Evolutionary conservation across 768 basidiomycete genomes (phyloP).

Genomic region (Lepiota venenata): DNA sequence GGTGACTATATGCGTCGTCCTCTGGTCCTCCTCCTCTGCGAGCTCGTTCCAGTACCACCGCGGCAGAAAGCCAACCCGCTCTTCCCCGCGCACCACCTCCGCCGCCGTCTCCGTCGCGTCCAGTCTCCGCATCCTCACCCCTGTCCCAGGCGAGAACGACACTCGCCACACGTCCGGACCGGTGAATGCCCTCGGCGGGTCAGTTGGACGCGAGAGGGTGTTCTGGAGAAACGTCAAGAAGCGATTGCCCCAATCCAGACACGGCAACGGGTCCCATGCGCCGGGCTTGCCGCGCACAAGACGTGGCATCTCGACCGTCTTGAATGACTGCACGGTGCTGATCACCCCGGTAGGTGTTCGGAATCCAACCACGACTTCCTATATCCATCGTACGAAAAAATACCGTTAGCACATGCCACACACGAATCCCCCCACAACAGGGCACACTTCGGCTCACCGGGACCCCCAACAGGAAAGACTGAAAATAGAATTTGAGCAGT

Average conservation of each 20-base stretch:
- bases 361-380: conserved; percentile 89
- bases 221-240: conserved; percentile 56
- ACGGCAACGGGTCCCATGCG: conserved; percentile 75
- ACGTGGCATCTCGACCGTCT: conserved; percentile 78
- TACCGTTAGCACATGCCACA: conserved; percentile 8
- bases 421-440: too few relatives aligned
- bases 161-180: conserved; percentile 62
- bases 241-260: conserved; percentile 68
- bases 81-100: conserved; percentile 65
- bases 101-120: conserved; percentile 45
- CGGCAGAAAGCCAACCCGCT: conserved; percentile 78
- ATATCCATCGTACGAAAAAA: not conserved
- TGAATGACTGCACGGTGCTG: conserved; percentile 64
- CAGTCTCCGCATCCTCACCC: conserved; percentile 49
- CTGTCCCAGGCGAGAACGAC: conserved; percentile 55
- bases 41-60: conserved; percentile 61
- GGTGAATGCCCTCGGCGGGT: conserved; percentile 16
- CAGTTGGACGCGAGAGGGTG: conserved; percentile 22
- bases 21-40: not conserved
- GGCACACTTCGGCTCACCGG: conserved; percentile 48
- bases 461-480: conserved; percentile 90
- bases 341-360: conserved; percentile 74
- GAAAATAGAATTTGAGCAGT: conserved; percentile 89
- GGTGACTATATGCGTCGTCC: conserved; percentile 5
- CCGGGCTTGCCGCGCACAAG: conserved; percentile 69